Base-by-base conservation (phyloP, 2,329 filamentous ascomycete species). In the Ophiobolus disseminans region DNA sequence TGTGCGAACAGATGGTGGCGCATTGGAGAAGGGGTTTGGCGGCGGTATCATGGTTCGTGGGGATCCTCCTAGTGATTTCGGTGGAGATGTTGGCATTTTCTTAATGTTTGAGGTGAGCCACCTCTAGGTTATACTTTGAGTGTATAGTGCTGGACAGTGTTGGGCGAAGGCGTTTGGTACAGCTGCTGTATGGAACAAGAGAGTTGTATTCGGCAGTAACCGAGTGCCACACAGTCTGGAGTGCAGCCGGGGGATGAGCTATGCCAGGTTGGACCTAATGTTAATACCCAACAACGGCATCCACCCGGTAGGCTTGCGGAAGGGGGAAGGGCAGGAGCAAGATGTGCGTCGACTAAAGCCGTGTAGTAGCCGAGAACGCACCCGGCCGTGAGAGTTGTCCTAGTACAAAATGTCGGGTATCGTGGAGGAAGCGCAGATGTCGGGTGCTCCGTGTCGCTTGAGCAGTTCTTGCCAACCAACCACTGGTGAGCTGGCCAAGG, bases 31-130 rank as follows among this genome's bases (percentile, higher is more conserved):
- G 10, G 66, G 68, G 48, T 63, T 69, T 23, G 66, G 55, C 22
- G 66, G 65, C 19, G 68, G 66, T 43, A 73, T 62, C 60, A 69
- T 65, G 36, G 53, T 60, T 32, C 66, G 63, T 42, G 71, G 65
- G 22, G 71, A 72, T 19, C 57, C 64, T 40, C 59, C 64, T 32
- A 63, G 65, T n/a, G 71, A 68, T 16, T 46, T 53, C 37, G 69
- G 58, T 41, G 71, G 65, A 41, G 72, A 70, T 20, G 64, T 64
- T 48, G 63, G 68, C 59, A 68, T 63, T 14, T 36, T 52, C 20
- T n/a, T 10, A 31, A 10, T n/a, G 17, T 7, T 16, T 19, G 14
- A 13, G 17, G 21, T 14, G 20, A 22, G 22, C 40, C 8, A 19
- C 8, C 16, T 3, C n/a, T 19, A 16, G 16, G 13, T 4, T 28